phyloP scores from a whole-genome alignment of 148 eudicot species.

The Arctostaphylos glauca region DNA sequence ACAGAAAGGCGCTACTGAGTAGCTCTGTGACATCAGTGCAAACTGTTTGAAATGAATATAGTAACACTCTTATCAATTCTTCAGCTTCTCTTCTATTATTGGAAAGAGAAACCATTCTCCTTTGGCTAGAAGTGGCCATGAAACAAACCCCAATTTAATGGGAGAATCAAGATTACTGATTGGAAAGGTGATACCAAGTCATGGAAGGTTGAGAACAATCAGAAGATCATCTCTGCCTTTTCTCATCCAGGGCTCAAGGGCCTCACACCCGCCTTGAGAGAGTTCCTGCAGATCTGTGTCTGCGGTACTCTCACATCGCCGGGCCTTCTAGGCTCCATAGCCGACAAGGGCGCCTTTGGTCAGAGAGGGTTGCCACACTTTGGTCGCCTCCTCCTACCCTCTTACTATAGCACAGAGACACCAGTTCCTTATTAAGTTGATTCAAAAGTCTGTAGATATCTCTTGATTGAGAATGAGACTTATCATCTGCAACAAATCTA shows the following conservation, averaged over 20 bases:
- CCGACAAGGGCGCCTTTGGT: neutral
- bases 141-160: neutral
- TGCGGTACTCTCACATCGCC: neutral
- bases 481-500: constrained; percentile 27
- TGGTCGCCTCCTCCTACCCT: neutral
- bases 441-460: constrained; percentile 20
- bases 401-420: neutral
- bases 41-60: constrained; percentile 4
- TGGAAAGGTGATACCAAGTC: neutral
- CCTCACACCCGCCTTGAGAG: neutral
- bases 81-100: neutral
- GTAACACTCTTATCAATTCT: neutral
- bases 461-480: constrained; percentile 18
- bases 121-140: neutral
- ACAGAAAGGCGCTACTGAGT: neutral
- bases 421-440: constrained; percentile 18
- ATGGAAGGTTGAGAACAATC: neutral
- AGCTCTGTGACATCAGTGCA: neutral
- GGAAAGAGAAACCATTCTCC: neutral
- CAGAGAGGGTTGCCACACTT: neutral
- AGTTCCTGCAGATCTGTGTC: neutral
- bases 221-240: neutral
- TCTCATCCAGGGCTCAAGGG: neutral
- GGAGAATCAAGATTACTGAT: neutral
- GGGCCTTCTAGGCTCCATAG: neutral